Evolutionary conservation across 371 early-diverging fungal genomes (phyloP).

Genomic region (Mucor velutinosus): DNA sequence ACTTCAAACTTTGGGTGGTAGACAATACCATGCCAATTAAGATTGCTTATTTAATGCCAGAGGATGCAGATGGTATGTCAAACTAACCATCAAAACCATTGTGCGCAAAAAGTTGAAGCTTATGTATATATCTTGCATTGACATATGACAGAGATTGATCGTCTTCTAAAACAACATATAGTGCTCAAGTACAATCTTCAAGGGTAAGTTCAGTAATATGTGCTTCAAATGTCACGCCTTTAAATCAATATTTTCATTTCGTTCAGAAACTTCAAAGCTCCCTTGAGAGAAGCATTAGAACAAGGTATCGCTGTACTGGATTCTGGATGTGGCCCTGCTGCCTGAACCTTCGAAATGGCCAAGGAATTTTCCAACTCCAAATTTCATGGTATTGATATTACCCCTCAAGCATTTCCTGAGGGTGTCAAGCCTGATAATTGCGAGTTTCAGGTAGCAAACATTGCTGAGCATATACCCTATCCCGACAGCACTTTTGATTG

Average conservation of each 20-base stretch:
- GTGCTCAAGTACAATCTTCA: background rate
- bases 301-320: constrained; percentile 22
- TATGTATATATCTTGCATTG: background rate
- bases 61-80: background rate
- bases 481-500: constrained; percentile 28
- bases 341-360: constrained; percentile 43
- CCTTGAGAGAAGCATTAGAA: constrained; percentile 14
- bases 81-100: background rate
- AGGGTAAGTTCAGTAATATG: background rate
- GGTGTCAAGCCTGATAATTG: constrained; percentile 23
- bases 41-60: background rate
- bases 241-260: background rate
- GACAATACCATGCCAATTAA: background rate
- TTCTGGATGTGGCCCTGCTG: constrained; percentile 27
- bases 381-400: constrained; percentile 45
- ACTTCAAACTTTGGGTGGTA: background rate
- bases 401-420: constrained; percentile 14
- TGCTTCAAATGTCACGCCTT: background rate
- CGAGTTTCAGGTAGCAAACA: constrained; percentile 17
- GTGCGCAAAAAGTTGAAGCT: background rate
- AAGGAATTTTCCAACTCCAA: constrained; percentile 38
- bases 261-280: constrained; percentile 23
- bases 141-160: background rate
- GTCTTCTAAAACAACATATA: background rate
- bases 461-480: constrained; percentile 23